Base-by-base conservation (phyloP, 345 rosid genomes). In the Aquilaria yunnanensis region DNA sequence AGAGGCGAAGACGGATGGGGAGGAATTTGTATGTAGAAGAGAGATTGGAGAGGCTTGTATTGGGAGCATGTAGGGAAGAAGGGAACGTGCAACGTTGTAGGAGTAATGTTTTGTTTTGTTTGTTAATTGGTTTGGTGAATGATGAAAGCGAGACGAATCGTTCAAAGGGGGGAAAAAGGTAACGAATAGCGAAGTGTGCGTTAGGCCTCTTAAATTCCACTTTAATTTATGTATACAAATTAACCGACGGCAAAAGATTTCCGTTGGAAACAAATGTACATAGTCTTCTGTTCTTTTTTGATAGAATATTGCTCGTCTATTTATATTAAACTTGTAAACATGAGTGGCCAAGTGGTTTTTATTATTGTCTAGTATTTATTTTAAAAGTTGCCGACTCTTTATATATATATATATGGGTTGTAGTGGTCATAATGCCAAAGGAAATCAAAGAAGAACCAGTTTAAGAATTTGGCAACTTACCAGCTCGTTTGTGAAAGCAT, bases 41-140 rank as follows among this genome's bases (percentile, higher is more conserved):
- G 59, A 54, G 53, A 47, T 37, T 45, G 2, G 16, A 51, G 30
- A 52, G 45, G 60, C 65, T 72, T 77, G 23, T 62, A 79, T 80
- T 81, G 77, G 70, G 47, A 59, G 77, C 83, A 71, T 74, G 78
- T 71, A 68, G 50, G 65, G 49, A 52, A 37, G 43, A 3, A 37
- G 43, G 8, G 47, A 63, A 83, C 90, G 84, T 88, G 88, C 75
- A 68, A 68, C 65, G 60, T 6, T 74, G 81, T 77, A 46, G 43
- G 46, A n/a, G 57, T 46, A 2, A 14, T 14, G 33, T 62, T 45
- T 13, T 14, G 16, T 46, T 43, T 34, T 41, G 50, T 48, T 54
- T 31, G 29, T 10, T 14, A 43, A 60, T 33, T 47, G n/a, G 2
- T 50, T 63, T 29, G 55, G 7, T 16, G 68, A 45, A 52, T 13